Conservation (phyloP, 202 grass and related monocot genomes). For the Carex arenaria region DNA sequence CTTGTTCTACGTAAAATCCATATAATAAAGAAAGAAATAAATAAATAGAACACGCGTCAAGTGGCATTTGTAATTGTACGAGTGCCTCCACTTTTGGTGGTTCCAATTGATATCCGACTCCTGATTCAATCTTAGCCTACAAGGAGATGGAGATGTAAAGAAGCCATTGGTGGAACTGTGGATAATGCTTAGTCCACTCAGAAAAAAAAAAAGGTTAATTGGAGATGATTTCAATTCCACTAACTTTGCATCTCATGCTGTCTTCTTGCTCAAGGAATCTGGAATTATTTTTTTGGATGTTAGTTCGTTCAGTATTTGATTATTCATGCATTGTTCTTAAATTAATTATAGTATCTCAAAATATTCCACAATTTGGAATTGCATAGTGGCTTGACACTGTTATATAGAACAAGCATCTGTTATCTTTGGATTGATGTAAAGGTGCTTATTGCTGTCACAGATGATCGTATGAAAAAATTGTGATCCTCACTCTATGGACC, state of each 20-base stretch:
- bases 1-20: slow-evolving; percentile 32
- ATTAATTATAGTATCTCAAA: background rate
- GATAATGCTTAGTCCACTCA: slow-evolving; percentile 55
- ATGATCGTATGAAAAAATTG: background rate
- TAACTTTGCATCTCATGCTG: slow-evolving; percentile 83
- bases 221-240: slow-evolving; percentile 69
- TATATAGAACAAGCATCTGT: background rate
- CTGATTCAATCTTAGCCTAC: background rate
- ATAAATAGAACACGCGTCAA: background rate
- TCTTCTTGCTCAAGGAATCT: slow-evolving; percentile 24
- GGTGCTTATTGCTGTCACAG: background rate
- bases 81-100: slow-evolving; percentile 7
- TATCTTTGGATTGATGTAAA: background rate
- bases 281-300: slow-evolving; percentile 12
- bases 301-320: background rate
- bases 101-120: background rate
- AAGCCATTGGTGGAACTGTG: slow-evolving; percentile 15
- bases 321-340: background rate
- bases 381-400: background rate
- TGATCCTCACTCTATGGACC: background rate
- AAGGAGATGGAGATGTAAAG: background rate
- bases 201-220: slow-evolving; percentile 29
- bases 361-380: background rate
- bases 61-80: background rate
- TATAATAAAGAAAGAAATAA: background rate